These are phyloP conservation scores for Ophiosphaerella herpotricha DNA, from an alignment of 2,329 filamentous ascomycete species.

Conservation along the genomic window DNA sequence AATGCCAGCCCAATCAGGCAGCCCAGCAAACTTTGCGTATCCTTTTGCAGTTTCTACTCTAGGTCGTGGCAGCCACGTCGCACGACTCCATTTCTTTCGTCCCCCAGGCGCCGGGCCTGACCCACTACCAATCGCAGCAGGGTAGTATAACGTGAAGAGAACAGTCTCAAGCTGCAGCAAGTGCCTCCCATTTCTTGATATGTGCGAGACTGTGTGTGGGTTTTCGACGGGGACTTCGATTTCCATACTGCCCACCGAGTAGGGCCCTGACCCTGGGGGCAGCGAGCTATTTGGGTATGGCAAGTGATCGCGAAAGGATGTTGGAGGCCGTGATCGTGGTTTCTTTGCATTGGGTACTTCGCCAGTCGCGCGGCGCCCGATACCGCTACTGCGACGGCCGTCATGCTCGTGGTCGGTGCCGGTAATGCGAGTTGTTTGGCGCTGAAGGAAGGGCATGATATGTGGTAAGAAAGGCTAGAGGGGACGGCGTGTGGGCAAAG, in stretches of 20 bases:
- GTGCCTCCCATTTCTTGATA: conserved; percentile 54
- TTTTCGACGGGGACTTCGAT: conserved; percentile 58
- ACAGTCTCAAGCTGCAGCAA: conserved; percentile 63
- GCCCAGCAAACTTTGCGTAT: conserved; percentile 65
- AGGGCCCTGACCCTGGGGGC: conserved; percentile 59
- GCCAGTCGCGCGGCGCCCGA: conserved; percentile 22
- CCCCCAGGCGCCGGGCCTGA: conserved; percentile 47
- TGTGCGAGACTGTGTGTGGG: conserved; percentile 56
- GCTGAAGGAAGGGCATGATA: conserved; percentile 34
- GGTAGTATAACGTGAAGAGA: conserved; percentile 69
- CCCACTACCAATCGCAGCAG: conserved; percentile 54
- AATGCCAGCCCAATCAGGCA: conserved; percentile 54
- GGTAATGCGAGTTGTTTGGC: conserved; percentile 36
- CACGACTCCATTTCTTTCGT: conserved; percentile 54
- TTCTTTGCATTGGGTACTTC: conserved; percentile 51
- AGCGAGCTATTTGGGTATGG: conserved; percentile 51
- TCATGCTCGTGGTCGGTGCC: conserved; percentile 19
- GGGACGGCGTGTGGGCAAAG: neutral
- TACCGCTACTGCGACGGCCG: conserved; percentile 22
- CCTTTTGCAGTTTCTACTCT: conserved; percentile 61
- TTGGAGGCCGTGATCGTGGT: conserved; percentile 54
- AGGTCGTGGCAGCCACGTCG: conserved; percentile 67
- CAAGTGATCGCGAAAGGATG: conserved; percentile 54
- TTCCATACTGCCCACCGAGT: conserved; percentile 56
- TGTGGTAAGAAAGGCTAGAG: neutral